Evolutionary conservation across 1,284 basidiomycete genomes (phyloP).

Genomic region (Meira miltonrushii): DNA sequence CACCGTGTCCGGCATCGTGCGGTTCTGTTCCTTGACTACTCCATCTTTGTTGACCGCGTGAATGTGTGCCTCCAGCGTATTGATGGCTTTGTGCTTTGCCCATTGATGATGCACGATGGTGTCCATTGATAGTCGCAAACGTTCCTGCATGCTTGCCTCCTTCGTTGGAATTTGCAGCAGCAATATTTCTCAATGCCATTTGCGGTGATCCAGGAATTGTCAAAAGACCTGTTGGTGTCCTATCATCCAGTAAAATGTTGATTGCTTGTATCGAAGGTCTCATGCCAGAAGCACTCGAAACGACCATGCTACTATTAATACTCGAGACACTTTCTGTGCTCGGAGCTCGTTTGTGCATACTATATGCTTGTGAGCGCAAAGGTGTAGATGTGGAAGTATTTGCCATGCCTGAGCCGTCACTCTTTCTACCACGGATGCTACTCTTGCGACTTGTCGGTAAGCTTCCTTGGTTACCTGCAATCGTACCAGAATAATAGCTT

Average conservation of each 20-base stretch:
- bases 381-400: neutral
- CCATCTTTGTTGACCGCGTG: no score
- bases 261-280: conserved; percentile 13
- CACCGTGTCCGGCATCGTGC: no score
- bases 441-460: conserved; percentile 22
- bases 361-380: neutral
- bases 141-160: neutral
- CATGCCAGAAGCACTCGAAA: neutral
- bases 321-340: conserved; percentile 40
- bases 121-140: neutral
- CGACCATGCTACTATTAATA: conserved; percentile 23
- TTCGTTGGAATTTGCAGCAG: neutral
- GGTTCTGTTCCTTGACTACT: no score
- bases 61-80: no score
- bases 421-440: conserved; percentile 21
- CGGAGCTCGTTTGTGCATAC: conserved; percentile 19
- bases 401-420: neutral
- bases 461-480: conserved; percentile 13
- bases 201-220: neutral
- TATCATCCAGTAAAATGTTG: conserved; percentile 27
- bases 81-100: conserved; percentile 5
- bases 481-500: conserved; percentile 4
- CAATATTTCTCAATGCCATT: neutral
- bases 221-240: conserved; percentile 11
- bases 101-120: conserved; percentile 15